These are phyloP conservation scores for Pythium brachiatum DNA, from an alignment of 352 stramenopile species.

Conservation along the genomic window DNA sequence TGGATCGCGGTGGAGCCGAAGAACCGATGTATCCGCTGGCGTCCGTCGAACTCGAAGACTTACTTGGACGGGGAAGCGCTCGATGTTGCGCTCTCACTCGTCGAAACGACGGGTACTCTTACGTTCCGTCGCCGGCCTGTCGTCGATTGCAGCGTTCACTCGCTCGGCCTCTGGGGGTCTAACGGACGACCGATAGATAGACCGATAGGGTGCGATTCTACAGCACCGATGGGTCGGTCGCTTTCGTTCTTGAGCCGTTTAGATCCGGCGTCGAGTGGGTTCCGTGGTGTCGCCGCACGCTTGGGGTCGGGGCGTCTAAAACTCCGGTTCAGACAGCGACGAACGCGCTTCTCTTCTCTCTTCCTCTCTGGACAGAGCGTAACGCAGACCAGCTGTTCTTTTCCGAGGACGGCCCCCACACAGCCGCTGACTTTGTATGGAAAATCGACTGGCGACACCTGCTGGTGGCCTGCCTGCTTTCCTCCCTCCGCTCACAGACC, in stretches of 20 bases:
- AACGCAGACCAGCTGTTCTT: slow-evolving; percentile 19
- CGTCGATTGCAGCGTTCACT: neutral
- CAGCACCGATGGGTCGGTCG: neutral
- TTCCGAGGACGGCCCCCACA: slow-evolving; percentile 24
- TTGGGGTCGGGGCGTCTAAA: slow-evolving; percentile 4
- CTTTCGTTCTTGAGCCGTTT: slow-evolving; percentile 21
- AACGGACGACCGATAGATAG: neutral
- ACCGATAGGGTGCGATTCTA: neutral
- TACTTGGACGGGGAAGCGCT: neutral
- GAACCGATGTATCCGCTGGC: neutral
- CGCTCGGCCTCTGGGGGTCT: neutral
- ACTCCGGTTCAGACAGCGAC: neutral
- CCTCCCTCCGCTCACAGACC: slow-evolving; percentile 7
- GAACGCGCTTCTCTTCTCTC: slow-evolving; percentile 23
- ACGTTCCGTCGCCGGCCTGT: neutral
- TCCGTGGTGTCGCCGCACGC: slow-evolving; percentile 4
- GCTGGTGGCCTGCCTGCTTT: slow-evolving; percentile 18
- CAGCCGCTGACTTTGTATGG: slow-evolving; percentile 13
- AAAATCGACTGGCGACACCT: slow-evolving; percentile 15
- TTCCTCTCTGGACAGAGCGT: slow-evolving; percentile 22
- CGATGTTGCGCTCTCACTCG: no score
- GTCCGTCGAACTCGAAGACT: neutral
- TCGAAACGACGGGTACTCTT: neutral
- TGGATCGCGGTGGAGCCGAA: neutral
- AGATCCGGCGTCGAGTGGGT: slow-evolving; percentile 7